Evolutionary conservation across 495 filamentous ascomycete genomes (phyloP), one percentile per base, ranked within the genome.

Genomic region (Emericellopsis terricola): DNA sequence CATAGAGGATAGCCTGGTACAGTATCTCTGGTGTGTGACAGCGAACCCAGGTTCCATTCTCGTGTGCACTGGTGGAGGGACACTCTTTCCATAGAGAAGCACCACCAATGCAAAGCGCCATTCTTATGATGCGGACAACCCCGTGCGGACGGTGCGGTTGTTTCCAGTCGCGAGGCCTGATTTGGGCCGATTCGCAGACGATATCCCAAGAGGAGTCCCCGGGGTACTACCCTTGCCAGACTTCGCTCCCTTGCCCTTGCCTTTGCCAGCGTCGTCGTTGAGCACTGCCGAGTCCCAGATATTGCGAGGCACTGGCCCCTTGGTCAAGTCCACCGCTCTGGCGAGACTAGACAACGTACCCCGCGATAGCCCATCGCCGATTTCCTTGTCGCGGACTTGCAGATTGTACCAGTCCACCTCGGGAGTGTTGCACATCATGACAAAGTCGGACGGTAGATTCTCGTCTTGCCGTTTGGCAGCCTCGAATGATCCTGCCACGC

Each of bases 391-490:
- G 11, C 59, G 55, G 21, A 59, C 59, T 40, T 56, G 50, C 34
- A 52, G 48, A 14, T 47, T 59, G 14, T 68, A 62, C 50, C 68
- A 74, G 30, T 64, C 68, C n/a, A 73, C 64, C 15, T 68, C 61
- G 19, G 64, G 64, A 9, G 59, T 49, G 28, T 46, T 51, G 13
- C 62, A 52, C 44, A 81, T 59, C 36, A 47, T 55, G 14, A 53
- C 32, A 17, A 71, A 43, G 27, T 53, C 43, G 8, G 29, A 26
- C 14, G 28, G 28, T n/a, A n/a, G n/a, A 10, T 42, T 48, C 6
- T 56, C 45, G 10, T 41, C 38, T 8, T 68, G 60, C 27, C 59
- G 51, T 49, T 63, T 66, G 18, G 55, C 52, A 1, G 56, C 56
- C 37, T 71, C 65, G 40, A 67, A 71, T 19, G 61, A 53, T 19